Conservation (phyloP, 2,329 filamentous ascomycete species). For the Arthrobotrys musiformis region DNA sequence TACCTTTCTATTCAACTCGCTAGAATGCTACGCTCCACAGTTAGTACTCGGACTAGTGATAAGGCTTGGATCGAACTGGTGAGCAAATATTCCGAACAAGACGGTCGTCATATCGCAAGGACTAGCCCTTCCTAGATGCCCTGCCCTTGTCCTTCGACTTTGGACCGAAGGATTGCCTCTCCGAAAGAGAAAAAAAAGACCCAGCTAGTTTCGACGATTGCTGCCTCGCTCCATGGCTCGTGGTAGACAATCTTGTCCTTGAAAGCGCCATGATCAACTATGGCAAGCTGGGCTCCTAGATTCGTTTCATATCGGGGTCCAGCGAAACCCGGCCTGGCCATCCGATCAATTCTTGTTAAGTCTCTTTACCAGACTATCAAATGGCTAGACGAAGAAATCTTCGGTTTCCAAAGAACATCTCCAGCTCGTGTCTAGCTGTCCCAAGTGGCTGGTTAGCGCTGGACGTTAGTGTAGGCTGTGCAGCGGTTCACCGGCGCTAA, state of each 20-base stretch:
- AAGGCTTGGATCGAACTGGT: constrained; percentile 7
- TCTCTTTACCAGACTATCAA: constrained; percentile 19
- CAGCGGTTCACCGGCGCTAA: background rate
- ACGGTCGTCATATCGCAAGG: constrained; percentile 38
- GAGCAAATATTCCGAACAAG: constrained; percentile 51
- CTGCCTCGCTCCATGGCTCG: constrained; percentile 28
- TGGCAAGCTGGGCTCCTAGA: background rate
- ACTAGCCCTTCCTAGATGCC: constrained; percentile 21
- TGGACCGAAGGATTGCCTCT: constrained; percentile 39
- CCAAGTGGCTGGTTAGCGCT: constrained; percentile 14
- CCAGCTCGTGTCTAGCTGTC: background rate
- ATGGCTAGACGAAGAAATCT: constrained; percentile 11
- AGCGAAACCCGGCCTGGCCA: constrained; percentile 35
- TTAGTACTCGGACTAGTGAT: too few relatives aligned
- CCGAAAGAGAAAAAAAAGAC: constrained; percentile 20
- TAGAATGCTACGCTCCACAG: background rate
- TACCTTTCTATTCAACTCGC: background rate
- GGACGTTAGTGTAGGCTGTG: constrained; percentile 3
- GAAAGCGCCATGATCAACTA: constrained; percentile 16
- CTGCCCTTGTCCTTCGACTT: constrained; percentile 24
- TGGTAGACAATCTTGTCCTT: background rate
- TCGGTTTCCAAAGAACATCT: background rate
- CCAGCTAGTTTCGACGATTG: background rate
- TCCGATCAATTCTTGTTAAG: constrained; percentile 31
- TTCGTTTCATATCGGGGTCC: constrained; percentile 1